Evolutionary conservation across 2,329 filamentous ascomycete genomes (phyloP), one percentile per base, ranked within the genome.

Genomic region (Pseudocercospora crystallina): DNA sequence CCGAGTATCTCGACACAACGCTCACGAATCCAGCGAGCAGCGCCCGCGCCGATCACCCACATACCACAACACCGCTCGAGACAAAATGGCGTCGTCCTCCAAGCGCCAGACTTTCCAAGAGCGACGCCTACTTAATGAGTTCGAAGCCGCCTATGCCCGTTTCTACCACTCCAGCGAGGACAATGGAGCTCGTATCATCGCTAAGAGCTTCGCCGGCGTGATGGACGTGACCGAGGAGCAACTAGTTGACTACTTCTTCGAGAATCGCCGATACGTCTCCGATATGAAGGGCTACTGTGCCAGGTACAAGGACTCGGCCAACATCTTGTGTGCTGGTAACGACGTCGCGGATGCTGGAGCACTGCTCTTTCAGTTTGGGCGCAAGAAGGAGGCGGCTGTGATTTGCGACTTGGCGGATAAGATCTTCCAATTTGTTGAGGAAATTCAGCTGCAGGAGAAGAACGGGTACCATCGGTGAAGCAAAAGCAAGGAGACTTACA

Each of bases 381-480:
- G 60, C 36, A 41, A 53, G 15, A 14, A 29, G 47, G 56, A 59
- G 39, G 55, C 44, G 11, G 39, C 34, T 32, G 12, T 32, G 11
- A 56, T 53, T 33, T 53, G 50, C n/a, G 51, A 59, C 14, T 42
- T 43, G 34, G 54, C 46, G 33, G 53, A 45, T 40, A 10, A 53
- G 46, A 14, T 59, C 8, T 31, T 51, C 5, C 29, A 32, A 8
- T 37, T 45, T 41, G 49, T 51, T 29, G 15, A 45, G 36, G 11
- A 49, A 41, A 36, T 37, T 29, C 42, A 47, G 43, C 35, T 36
- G 33, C 10, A 48, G 26, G 47, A 53, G 50, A 32, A 44, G 46
- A n/a, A 34, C 34, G 17, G 5, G 31, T 33, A 26, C 20, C 14
- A 26, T 8, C 30, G 4, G 30, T 26, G 20, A 26, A 26, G 20